Base-by-base conservation (phyloP, 352 stramenopile genomes). In the Phytophthora pistaciae region DNA sequence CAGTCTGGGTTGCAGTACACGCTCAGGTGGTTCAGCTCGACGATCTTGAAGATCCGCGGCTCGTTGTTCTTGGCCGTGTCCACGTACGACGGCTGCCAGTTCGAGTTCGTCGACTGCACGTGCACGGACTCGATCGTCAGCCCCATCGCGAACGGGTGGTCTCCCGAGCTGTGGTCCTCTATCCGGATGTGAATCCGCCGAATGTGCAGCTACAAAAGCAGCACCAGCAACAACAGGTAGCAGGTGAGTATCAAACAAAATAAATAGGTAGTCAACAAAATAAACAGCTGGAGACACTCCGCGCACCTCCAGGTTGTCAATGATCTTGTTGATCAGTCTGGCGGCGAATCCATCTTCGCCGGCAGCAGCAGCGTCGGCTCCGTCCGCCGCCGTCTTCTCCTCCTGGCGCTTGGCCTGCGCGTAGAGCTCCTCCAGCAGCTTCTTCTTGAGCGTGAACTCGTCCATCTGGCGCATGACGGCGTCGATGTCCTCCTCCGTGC, bases 31-130 rank as follows among this genome's bases (percentile, higher is more conserved):
- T 97, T 96, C 31, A 97, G 74, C 70, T 96, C 88, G 14, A 97
- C 82, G 60, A 90, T 92, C 70, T 97, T 97, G 65, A 94, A 97
- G 62, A 97, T 96, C 1, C 90, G 84, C n/a, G 89, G 87, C 55
- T 95, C 91, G 42, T 84, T 92, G 68, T 71, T 94, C 55, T 92
- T 93, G 2, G 80, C 79, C 7, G 78, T 85, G 50, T 96, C 88
- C 13, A 97, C 82, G 25, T 94, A 97, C 7, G 88, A 91, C 2
- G 88, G 87, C 62, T 96, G 89, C 91, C 91, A 97, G 49, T 87
- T 93, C 3, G 88, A 92, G 62, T 96, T 95, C 2, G 91, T 97
- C 3, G 91, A 97, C 85, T 97, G 68, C 10, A 91, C 84, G 50
- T 96, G 88, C 3, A 94, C 87, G 8, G 88, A 96, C 57, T 95